phyloP scores from a whole-genome alignment of 1,139 yeast species.

The Sugiyamaella pinicola region DNA sequence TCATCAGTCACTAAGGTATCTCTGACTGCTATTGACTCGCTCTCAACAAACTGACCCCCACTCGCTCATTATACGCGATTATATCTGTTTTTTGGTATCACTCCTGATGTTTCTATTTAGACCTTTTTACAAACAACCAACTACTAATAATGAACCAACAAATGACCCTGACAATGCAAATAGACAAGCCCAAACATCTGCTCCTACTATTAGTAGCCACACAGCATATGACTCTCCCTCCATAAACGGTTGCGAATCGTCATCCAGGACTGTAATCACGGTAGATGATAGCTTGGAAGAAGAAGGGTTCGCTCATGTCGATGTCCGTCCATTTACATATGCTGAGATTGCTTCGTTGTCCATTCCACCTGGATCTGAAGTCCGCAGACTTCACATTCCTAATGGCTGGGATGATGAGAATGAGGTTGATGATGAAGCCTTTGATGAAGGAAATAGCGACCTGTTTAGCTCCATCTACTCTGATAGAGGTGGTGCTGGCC shows the following conservation, averaged over 20 bases:
- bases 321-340: slow-evolving; percentile 51
- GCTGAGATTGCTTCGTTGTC: slow-evolving; percentile 50
- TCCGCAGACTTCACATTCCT: slow-evolving; percentile 10
- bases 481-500: neutral
- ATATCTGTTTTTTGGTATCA: neutral
- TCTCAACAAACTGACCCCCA: neutral
- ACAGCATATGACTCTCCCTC: slow-evolving; percentile 1
- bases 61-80: neutral
- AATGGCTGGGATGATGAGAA: slow-evolving; percentile 17
- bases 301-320: slow-evolving; percentile 50
- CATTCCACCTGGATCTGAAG: neutral
- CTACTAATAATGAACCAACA: slow-evolving; percentile 7
- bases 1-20: too few species aligned
- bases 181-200: neutral
- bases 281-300: slow-evolving; percentile 32
- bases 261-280: slow-evolving; percentile 14
- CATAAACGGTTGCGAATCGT: slow-evolving; percentile 7
- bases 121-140: slow-evolving; percentile 8
- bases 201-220: slow-evolving; percentile 1
- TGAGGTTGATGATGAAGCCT: slow-evolving; percentile 15
- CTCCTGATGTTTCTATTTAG: slow-evolving; percentile 14
- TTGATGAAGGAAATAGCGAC: slow-evolving; percentile 1
- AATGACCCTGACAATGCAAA: neutral
- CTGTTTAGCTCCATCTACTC: neutral
- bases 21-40: neutral